Percentiles rank a stretch among this genome's conserved stretches.
phyloP scores from a whole-genome alignment of 2,329 filamentous ascomycete genomes.

The Colletotrichum siamense region DNA sequence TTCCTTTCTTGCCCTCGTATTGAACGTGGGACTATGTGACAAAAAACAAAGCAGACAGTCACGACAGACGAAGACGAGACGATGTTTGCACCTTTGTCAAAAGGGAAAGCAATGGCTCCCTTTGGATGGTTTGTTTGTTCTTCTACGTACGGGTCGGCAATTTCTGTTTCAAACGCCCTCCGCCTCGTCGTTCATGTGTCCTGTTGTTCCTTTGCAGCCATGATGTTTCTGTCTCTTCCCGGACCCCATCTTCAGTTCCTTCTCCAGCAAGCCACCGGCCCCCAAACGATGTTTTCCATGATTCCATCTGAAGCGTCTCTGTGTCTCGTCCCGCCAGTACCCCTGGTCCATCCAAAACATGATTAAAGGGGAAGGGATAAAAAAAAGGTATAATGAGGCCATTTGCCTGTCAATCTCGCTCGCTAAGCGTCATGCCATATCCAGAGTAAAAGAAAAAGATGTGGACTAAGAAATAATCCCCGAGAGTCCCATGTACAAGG shows the following conservation, averaged over 20 bases:
- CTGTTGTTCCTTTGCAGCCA: background rate
- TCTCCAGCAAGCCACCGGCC: background rate
- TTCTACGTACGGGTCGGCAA: background rate
- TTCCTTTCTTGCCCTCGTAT: background rate
- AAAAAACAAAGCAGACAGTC: background rate
- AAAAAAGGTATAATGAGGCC: background rate
- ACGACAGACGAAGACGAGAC: background rate
- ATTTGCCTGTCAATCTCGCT: background rate
- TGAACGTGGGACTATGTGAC: background rate
- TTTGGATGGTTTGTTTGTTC: background rate
- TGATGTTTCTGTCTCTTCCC: background rate
- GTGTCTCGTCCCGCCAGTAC: background rate
- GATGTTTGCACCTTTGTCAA: background rate
- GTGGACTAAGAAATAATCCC: background rate
- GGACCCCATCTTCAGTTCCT: background rate
- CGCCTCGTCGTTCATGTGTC: background rate
- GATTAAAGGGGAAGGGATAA: background rate
- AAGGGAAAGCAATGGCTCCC: background rate
- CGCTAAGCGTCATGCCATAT: background rate
- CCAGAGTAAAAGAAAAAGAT: background rate
- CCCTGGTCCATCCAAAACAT: background rate
- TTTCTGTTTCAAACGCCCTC: background rate
- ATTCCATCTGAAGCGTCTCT: background rate
- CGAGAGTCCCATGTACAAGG: background rate
- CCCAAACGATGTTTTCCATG: background rate